phyloP scores from a whole-genome alignment of 768 basidiomycete genomes.

The Collybia nuda region DNA sequence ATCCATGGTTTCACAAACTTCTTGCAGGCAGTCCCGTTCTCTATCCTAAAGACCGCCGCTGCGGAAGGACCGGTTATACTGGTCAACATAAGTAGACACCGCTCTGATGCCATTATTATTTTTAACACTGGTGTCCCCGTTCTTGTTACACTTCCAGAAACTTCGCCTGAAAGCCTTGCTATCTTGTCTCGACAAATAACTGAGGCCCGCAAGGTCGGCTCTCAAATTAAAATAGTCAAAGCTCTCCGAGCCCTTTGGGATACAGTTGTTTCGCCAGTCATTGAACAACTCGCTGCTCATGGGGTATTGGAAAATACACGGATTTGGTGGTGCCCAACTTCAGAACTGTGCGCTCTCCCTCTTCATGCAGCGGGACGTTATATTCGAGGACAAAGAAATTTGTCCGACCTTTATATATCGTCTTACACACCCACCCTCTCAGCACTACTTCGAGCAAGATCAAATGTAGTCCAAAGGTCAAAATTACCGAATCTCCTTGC shows the following conservation, averaged over 20 bases:
- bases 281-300: background rate
- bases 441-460: conserved; percentile 4
- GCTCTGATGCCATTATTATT: conserved; percentile 17
- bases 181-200: background rate
- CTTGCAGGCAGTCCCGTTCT: conserved; percentile 9
- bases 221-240: background rate
- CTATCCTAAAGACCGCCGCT: conserved; percentile 11
- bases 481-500: conserved; percentile 2
- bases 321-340: conserved; percentile 27
- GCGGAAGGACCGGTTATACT: conserved; percentile 16
- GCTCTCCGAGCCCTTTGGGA: background rate
- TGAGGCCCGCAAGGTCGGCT: background rate
- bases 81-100: conserved; percentile 11
- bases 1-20: conserved; percentile 16
- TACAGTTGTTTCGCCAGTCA: background rate
- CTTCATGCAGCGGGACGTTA: conserved; percentile 16
- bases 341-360: conserved; percentile 19
- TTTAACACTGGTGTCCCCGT: background rate
- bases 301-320: conserved; percentile 7
- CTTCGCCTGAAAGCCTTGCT: background rate
- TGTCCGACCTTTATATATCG: conserved; percentile 8
- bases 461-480: background rate
- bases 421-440: conserved; percentile 14
- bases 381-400: background rate
- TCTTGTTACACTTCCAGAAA: conserved; percentile 7